A percentile compares a stretch with the other conserved stretches of the same genome.
These are phyloP conservation scores for Aurantiochytrium sp. DNA, from an alignment of 108 stramenopile species.

Conservation along the genomic window DNA sequence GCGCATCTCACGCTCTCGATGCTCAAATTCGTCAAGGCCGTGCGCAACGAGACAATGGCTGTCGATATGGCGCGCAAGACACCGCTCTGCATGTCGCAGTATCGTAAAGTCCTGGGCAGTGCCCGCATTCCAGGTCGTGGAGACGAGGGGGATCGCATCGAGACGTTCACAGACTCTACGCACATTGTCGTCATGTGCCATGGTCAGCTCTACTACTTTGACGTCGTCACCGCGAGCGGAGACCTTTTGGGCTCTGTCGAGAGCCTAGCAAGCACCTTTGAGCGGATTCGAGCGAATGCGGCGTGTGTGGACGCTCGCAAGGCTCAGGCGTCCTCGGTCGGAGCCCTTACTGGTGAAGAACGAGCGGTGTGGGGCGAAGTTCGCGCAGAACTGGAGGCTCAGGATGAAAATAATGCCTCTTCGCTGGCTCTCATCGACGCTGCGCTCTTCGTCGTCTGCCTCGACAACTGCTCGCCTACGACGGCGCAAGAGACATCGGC, in stretches of 20 bases:
- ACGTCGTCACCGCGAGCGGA: background rate
- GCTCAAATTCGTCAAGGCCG: background rate
- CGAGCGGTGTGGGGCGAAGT: background rate
- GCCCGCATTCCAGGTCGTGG: background rate
- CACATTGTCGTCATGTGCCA: background rate
- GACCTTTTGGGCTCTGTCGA: background rate
- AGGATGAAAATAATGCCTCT: background rate
- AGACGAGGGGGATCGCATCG: background rate
- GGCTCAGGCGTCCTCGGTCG: background rate
- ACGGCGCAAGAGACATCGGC: background rate
- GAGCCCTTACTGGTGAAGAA: background rate
- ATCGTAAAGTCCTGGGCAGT: background rate
- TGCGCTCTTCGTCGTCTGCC: background rate
- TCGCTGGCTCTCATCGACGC: background rate
- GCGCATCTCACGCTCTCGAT: background rate
- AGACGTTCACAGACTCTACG: background rate
- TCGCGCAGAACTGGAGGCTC: background rate
- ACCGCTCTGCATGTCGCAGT: background rate
- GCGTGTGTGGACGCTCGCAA: background rate
- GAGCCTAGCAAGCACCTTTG: background rate
- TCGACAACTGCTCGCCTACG: background rate
- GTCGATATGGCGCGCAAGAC: background rate
- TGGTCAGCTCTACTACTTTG: background rate
- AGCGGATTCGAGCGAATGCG: background rate
- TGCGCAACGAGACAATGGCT: background rate